Conservation (phyloP, 2,329 filamentous ascomycete genomes). For the Aspergillus hiratsukae region DNA sequence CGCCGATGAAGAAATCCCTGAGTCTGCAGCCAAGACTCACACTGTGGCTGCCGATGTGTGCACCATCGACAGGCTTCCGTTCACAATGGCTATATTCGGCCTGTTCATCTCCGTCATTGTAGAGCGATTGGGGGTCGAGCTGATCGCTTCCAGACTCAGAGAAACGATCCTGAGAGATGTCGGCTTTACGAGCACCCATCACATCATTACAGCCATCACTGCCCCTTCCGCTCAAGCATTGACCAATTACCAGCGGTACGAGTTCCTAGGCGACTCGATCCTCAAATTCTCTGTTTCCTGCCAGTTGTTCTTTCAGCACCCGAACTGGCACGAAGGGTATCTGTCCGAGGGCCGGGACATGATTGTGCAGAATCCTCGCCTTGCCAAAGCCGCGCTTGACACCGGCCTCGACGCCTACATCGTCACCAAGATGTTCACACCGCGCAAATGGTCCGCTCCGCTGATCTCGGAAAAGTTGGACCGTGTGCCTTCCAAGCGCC, state of each 20-base stretch:
- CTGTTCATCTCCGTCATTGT: slow-evolving; percentile 69
- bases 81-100: slow-evolving; percentile 45
- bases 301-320: slow-evolving; percentile 58
- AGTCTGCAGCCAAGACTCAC: slow-evolving; percentile 12
- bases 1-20: slow-evolving; percentile 6
- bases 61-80: slow-evolving; percentile 42
- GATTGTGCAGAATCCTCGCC: slow-evolving; percentile 69
- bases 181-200: slow-evolving; percentile 48
- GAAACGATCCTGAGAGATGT: slow-evolving; percentile 52
- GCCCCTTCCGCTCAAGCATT: slow-evolving; percentile 56
- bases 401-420: slow-evolving; percentile 69
- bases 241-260: slow-evolving; percentile 74
- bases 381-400: slow-evolving; percentile 61
- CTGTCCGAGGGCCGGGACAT: slow-evolving; percentile 64
- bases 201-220: slow-evolving; percentile 67
- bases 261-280: slow-evolving; percentile 81
- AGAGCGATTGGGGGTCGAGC: slow-evolving; percentile 60
- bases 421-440: slow-evolving; percentile 62
- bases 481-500: slow-evolving; percentile 22
- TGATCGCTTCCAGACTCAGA: slow-evolving; percentile 60
- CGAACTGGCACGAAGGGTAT: slow-evolving; percentile 70
- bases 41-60: slow-evolving; percentile 22
- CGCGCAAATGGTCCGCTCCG: slow-evolving; percentile 65
- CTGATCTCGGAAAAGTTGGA: slow-evolving; percentile 47
- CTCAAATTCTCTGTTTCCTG: slow-evolving; percentile 70